Base-by-base conservation (phyloP, 331 rosid species). In the Quercus lobata region DNA sequence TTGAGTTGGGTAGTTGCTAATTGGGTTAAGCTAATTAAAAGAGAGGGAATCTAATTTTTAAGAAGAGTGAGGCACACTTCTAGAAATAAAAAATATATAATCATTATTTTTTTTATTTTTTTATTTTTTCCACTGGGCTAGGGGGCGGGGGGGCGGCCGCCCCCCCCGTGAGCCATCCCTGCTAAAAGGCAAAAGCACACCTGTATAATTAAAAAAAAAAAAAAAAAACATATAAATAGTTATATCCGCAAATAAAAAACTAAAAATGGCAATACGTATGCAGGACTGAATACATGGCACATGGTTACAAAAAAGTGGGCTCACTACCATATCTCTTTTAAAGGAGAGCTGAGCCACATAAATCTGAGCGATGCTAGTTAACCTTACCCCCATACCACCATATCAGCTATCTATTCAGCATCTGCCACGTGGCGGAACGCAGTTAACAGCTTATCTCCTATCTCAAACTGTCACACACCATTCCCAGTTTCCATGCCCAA, bases 331-430 rank as follows among this genome's bases (percentile, higher is more conserved):
- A 87, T 94, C 92, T 86, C 84, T 83, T 87, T 87, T 74, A 17
- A 1, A 74, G 77, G 70, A 76, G 35, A 74, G 75, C 84, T 81
- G 81, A 88, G 82, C 97, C 98, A 94, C 97, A 92, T 76, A 88
- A 78, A 83, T 80, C 78, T 82, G 79, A 80, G 92, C 81, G 91
- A 89, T 82, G 88, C 89, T 68, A 76, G 86, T 88, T 65, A 78
- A 18, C 78, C 88, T 82, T 70, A 69, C 79, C 87, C 65, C 44
- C 82, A 72, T 44, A 69, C 81, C 74, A 56, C 6, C 65, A 68
- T 73, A 76, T 75, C 72, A 77, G 68, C 86, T 83, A 86, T 87
- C 90, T 76, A 66, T 84, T 68, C 82, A 81, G 75, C 62, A 78
- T 0, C 71, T 69, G 82, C 91, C 97, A 89, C 91, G 79, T 89